Conservation (phyloP, 2,329 filamentous ascomycete genomes). For the Pestalotiopsis sp. region DNA sequence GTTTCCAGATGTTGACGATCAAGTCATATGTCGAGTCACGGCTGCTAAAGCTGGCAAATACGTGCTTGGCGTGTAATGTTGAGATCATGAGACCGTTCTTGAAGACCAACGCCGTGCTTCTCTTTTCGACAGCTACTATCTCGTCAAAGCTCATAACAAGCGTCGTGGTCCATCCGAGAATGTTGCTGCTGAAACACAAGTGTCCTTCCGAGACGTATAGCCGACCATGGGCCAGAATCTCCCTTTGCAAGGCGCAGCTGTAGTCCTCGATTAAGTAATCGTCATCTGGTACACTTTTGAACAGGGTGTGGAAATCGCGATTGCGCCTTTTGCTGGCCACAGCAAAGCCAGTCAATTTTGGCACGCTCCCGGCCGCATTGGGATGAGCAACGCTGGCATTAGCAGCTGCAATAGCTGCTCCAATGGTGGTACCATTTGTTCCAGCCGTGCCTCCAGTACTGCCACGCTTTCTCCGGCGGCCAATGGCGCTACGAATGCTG, state of each 20-base stretch:
- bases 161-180: slow-evolving; percentile 96
- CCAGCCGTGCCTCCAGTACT: slow-evolving; percentile 72
- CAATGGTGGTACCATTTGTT: slow-evolving; percentile 65
- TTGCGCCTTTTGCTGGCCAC: slow-evolving; percentile 96
- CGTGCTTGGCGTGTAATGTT: slow-evolving; percentile 90
- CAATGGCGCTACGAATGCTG: slow-evolving; percentile 66
- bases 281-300: slow-evolving; percentile 96
- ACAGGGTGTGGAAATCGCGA: slow-evolving; percentile 88
- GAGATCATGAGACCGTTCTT: slow-evolving; percentile 98
- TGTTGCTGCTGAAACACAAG: slow-evolving; percentile 98
- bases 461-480: slow-evolving; percentile 72
- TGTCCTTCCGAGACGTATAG: slow-evolving; percentile 97
- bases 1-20: slow-evolving; percentile 97
- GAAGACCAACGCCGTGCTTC: slow-evolving; percentile 92
- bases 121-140: slow-evolving; percentile 94
- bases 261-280: slow-evolving; percentile 99
- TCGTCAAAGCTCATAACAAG: slow-evolving; percentile 98
- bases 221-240: slow-evolving; percentile 91
- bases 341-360: slow-evolving; percentile 90
- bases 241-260: slow-evolving; percentile 91
- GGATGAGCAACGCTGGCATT: slow-evolving; percentile 70
- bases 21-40: slow-evolving; percentile 96
- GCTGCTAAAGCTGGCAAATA: slow-evolving; percentile 93
- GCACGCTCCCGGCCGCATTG: slow-evolving; percentile 56
- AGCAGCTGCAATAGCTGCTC: slow-evolving; percentile 71